These are phyloP conservation scores for Nemania serpens DNA, from an alignment of 2,329 filamentous ascomycete species.

Conservation along the genomic window DNA sequence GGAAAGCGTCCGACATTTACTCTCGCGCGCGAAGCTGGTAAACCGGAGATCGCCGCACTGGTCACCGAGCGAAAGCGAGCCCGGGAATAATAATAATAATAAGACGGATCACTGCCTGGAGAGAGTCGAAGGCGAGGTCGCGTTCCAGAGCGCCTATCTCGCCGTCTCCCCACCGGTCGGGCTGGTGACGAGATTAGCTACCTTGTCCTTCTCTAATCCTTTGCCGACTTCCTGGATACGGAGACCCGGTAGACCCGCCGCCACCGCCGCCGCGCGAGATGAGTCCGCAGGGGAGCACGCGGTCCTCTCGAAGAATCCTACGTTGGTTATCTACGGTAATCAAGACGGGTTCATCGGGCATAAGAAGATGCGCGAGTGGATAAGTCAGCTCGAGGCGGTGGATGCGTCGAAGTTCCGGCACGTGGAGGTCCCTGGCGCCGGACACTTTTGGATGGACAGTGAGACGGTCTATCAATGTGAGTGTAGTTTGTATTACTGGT, in stretches of 20 bases:
- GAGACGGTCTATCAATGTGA: constrained; percentile 49
- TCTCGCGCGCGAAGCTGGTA: constrained; percentile 47
- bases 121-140: constrained; percentile 42
- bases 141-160: constrained; percentile 58
- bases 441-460: constrained; percentile 67
- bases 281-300: constrained; percentile 44
- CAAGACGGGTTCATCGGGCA: constrained; percentile 73
- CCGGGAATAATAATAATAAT: background rate
- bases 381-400: constrained; percentile 52
- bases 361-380: constrained; percentile 70
- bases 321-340: constrained; percentile 75
- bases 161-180: constrained; percentile 71
- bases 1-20: constrained; percentile 53
- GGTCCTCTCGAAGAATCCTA: constrained; percentile 62
- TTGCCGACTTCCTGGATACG: constrained; percentile 30
- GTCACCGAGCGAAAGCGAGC: constrained; percentile 21
- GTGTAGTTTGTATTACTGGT: constrained; percentile 10
- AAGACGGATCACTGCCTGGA: constrained; percentile 34
- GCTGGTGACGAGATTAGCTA: constrained; percentile 63
- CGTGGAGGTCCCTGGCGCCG: constrained; percentile 56
- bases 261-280: constrained; percentile 22
- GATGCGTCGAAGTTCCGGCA: constrained; percentile 52
- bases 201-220: constrained; percentile 57
- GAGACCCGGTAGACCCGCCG: no score
- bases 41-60: constrained; percentile 29